These are phyloP conservation scores for Akanthomyces dipterigenus DNA, from an alignment of 2,329 filamentous ascomycete species.

Conservation along the genomic window DNA sequence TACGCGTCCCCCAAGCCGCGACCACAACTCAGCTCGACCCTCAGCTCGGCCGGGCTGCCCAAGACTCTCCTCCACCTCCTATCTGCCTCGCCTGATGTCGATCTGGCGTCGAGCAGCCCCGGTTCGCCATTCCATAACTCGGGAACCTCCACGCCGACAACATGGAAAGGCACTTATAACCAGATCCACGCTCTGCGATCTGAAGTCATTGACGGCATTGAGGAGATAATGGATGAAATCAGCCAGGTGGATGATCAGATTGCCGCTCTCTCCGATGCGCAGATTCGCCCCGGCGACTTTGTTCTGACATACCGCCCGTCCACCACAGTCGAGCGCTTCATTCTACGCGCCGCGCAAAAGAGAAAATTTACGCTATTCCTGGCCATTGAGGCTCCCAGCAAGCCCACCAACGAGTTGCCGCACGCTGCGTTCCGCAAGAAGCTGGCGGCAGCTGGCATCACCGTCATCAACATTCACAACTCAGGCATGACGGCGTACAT, in stretches of 20 bases:
- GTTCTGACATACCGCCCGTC: constrained; percentile 86
- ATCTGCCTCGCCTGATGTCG: constrained; percentile 57
- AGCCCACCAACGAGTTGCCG: constrained; percentile 30
- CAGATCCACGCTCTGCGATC: constrained; percentile 68
- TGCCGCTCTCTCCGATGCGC: constrained; percentile 76
- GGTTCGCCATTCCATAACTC: constrained; percentile 43
- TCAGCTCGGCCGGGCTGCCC: constrained; percentile 57
- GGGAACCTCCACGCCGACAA: constrained; percentile 43
- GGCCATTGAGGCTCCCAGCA: constrained; percentile 53
- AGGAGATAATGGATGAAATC: constrained; percentile 93
- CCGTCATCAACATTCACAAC: constrained; percentile 77
- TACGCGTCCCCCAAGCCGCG: constrained; percentile 45
- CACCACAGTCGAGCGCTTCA: constrained; percentile 79
- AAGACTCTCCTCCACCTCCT: constrained; percentile 87
- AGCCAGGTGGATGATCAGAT: constrained; percentile 91
- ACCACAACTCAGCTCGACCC: constrained; percentile 44
- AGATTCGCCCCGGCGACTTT: constrained; percentile 89
- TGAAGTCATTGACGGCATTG: constrained; percentile 88
- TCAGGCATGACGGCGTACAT: constrained; percentile 87
- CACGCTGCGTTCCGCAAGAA: constrained; percentile 64
- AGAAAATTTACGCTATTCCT: constrained; percentile 88
- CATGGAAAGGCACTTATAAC: constrained; percentile 30
- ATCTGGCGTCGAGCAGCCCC: constrained; percentile 25
- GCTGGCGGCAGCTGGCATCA: constrained; percentile 69
- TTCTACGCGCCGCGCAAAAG: constrained; percentile 80